Percentiles rank a stretch among this genome's conserved stretches.
phyloP scores from a whole-genome alignment of 495 filamentous ascomycete genomes.

The Aspergillus olivimuriae region DNA sequence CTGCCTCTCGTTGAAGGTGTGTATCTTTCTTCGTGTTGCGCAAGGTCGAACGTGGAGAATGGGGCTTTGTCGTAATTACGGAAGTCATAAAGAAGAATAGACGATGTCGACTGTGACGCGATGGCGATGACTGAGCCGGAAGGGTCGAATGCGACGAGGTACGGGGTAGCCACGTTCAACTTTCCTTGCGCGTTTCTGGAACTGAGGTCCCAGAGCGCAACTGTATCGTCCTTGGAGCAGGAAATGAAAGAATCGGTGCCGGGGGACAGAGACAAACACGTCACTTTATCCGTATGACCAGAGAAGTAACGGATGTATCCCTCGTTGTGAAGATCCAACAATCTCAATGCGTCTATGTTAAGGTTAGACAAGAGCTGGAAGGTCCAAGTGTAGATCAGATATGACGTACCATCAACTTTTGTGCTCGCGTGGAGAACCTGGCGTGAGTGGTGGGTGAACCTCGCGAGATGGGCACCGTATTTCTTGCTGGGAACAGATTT shows the following conservation, averaged over 20 bases:
- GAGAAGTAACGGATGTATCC: slow-evolving; percentile 91
- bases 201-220: slow-evolving; percentile 76
- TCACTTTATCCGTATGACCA: slow-evolving; percentile 79
- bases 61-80: slow-evolving; percentile 88
- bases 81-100: slow-evolving; percentile 84
- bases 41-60: slow-evolving; percentile 77
- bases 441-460: slow-evolving; percentile 84
- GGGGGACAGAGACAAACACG: slow-evolving; percentile 57
- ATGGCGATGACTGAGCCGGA: slow-evolving; percentile 88
- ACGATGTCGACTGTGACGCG: slow-evolving; percentile 67
- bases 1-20: slow-evolving; percentile 42
- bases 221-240: slow-evolving; percentile 79
- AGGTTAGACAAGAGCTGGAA: slow-evolving; percentile 1
- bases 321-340: slow-evolving; percentile 92
- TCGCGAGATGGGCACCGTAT: slow-evolving; percentile 87
- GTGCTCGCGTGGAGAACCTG: slow-evolving; percentile 93
- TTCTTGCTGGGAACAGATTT: slow-evolving; percentile 86
- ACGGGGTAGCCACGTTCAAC: slow-evolving; percentile 67
- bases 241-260: slow-evolving; percentile 86
- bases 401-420: slow-evolving; percentile 62
- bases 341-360: slow-evolving; percentile 66
- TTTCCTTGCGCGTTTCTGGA: slow-evolving; percentile 70
- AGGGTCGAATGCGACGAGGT: slow-evolving; percentile 81
- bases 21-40: slow-evolving; percentile 51
- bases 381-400: not conserved